A percentile compares a stretch with the other conserved stretches of the same genome.
phyloP scores from a whole-genome alignment of 1,139 yeast genomes.

The Candida sp. region DNA sequence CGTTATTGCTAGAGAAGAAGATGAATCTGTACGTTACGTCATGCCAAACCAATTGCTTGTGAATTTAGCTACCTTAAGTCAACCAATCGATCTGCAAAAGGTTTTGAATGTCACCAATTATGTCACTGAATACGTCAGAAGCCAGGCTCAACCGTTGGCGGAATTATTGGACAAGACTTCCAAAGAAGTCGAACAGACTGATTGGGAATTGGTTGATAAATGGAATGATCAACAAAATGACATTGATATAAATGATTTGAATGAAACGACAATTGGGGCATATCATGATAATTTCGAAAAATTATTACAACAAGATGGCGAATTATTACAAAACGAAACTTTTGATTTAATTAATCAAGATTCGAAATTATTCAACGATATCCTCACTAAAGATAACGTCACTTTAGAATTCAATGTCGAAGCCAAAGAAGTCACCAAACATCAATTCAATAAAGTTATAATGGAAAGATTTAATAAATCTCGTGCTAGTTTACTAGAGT shows the following conservation, averaged over 20 bases:
- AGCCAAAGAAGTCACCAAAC: constrained; percentile 13
- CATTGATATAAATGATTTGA: constrained; percentile 5
- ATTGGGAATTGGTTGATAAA: constrained; percentile 29
- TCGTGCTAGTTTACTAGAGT: constrained; percentile 15
- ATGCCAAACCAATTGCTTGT: constrained; percentile 82
- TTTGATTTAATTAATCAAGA: constrained; percentile 1
- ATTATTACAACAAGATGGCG: constrained; percentile 1
- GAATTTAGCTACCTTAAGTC: constrained; percentile 49
- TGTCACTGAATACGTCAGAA: constrained; percentile 55
- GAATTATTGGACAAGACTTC: constrained; percentile 43
- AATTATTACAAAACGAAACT: background rate
- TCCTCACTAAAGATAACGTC: background rate
- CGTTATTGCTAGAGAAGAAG: constrained; percentile 62
- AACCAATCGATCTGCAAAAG: constrained; percentile 59
- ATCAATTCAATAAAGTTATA: constrained; percentile 13
- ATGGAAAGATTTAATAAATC: constrained; percentile 14
- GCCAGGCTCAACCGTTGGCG: constrained; percentile 56
- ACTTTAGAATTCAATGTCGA: constrained; percentile 19
- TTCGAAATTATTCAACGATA: constrained; percentile 1
- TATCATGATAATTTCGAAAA: constrained; percentile 1
- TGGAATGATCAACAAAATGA: constrained; percentile 13
- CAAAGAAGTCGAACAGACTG: constrained; percentile 22
- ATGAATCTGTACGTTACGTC: constrained; percentile 80
- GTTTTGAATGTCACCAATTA: constrained; percentile 50
- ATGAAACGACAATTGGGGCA: constrained; percentile 1